These are phyloP conservation scores for Sporobolomyces phaffii DNA, from an alignment of 768 basidiomycete species.

Conservation along the genomic window DNA sequence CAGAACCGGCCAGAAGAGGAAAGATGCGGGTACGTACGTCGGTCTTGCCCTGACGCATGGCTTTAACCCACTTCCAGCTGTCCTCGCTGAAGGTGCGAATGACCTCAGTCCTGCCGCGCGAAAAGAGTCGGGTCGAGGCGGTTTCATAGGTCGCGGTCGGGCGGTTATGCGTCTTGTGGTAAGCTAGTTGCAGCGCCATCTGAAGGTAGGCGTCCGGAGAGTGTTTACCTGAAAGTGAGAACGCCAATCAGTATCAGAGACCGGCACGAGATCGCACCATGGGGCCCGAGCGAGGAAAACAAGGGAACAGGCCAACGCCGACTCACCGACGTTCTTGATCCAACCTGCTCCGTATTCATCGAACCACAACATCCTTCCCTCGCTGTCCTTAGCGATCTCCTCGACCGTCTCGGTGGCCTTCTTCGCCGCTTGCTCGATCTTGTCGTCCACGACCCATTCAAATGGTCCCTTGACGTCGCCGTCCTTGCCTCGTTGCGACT, in stretches of 20 bases:
- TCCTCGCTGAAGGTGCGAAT: conserved; percentile 69
- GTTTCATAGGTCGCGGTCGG: conserved; percentile 92
- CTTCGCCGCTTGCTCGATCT: conserved; percentile 56
- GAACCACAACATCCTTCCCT: conserved; percentile 76
- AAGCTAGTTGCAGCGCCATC: conserved; percentile 84
- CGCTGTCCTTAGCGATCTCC: conserved; percentile 66
- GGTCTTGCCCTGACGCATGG: conserved; percentile 56
- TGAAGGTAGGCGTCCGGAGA: conserved; percentile 82
- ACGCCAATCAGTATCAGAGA: too few relatives aligned
- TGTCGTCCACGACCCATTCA: conserved; percentile 67
- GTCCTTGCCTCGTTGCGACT: conserved; percentile 15
- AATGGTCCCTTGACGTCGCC: conserved; percentile 54
- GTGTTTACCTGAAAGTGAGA: conserved; percentile 54
- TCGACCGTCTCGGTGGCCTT: conserved; percentile 58
- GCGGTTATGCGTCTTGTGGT: conserved; percentile 67
- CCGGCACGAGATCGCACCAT: too few relatives aligned
- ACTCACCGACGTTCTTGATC: conserved; percentile 69
- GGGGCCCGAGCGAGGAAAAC: too few relatives aligned
- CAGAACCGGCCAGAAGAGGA: background rate
- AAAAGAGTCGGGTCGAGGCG: conserved; percentile 76
- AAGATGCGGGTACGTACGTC: too few relatives aligned
- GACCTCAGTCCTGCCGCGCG: conserved; percentile 82
- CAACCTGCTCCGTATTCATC: conserved; percentile 75
- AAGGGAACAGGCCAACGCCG: too few relatives aligned
- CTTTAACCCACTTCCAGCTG: conserved; percentile 67